Percentiles rank a stretch among this genome's conserved stretches.
Evolutionary conservation across 1,284 basidiomycete genomes (phyloP).

Genomic region (Pterula multifida): DNA sequence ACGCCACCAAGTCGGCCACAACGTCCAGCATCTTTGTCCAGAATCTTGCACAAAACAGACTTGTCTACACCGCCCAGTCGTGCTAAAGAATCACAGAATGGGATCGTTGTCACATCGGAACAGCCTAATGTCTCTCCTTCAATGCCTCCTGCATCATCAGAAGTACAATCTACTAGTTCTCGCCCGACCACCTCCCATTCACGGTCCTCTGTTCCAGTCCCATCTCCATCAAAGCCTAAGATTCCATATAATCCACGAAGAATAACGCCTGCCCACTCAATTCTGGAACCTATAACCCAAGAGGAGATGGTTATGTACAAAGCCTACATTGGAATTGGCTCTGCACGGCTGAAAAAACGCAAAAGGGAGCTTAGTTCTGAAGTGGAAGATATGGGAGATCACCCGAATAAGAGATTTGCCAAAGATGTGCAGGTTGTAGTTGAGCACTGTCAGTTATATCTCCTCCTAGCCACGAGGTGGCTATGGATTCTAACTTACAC

Average conservation of each 20-base stretch:
- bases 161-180: background rate
- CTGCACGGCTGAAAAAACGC: conserved; percentile 43
- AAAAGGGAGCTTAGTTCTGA: conserved; percentile 37
- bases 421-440: conserved; percentile 60
- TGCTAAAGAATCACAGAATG: background rate
- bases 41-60: background rate
- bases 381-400: conserved; percentile 25
- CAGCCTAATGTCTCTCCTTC: background rate
- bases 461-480: conserved; percentile 4
- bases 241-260: conserved; percentile 58
- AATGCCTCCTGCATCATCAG: background rate
- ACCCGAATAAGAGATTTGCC: conserved; percentile 37
- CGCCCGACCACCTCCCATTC: conserved; percentile 16
- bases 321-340: conserved; percentile 44
- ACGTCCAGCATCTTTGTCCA: background rate
- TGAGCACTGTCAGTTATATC: conserved; percentile 49
- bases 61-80: background rate
- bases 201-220: conserved; percentile 21
- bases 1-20: background rate
- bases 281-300: conserved; percentile 51
- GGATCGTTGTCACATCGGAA: background rate
- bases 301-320: conserved; percentile 52
- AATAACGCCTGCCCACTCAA: conserved; percentile 44
- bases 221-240: conserved; percentile 50
- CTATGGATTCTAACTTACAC: conserved; percentile 3